A percentile compares a stretch with the other conserved stretches of the same genome.
Evolutionary conservation across 306 rosid genomes (phyloP).

Genomic region (Crataegus laevigata): DNA sequence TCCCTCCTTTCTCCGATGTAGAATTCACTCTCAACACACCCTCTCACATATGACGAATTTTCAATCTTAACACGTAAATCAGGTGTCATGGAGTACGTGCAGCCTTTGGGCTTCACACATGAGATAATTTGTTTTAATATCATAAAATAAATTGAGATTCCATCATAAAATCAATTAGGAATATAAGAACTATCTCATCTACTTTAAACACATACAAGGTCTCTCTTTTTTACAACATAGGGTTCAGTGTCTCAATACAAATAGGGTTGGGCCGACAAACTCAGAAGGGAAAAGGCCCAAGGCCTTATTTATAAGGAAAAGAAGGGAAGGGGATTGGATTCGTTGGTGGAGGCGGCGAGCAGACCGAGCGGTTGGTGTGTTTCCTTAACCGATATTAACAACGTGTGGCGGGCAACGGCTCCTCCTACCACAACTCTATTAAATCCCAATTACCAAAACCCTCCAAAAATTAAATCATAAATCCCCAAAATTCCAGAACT

Average conservation of each 20-base stretch:
- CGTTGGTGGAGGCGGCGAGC: background rate
- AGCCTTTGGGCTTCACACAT: no score
- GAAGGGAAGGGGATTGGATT: background rate
- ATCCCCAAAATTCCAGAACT: background rate
- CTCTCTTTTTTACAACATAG: no score
- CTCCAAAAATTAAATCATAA: background rate
- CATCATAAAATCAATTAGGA: no score
- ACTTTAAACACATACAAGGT: no score
- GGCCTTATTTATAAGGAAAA: background rate
- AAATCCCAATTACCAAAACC: background rate
- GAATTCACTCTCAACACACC: no score
- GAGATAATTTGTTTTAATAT: fast-evolving
- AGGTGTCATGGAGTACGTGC: no score
- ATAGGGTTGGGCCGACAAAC: background rate
- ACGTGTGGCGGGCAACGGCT: slow-evolving; percentile 27
- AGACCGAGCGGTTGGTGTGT: slow-evolving; percentile 20
- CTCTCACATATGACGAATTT: no score
- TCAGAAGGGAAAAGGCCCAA: background rate
- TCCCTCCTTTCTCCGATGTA: no score
- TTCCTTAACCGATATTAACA: slow-evolving; percentile 6
- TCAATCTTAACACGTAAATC: no score
- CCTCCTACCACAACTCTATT: background rate
- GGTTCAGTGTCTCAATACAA: no score
- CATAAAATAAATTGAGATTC: no score
- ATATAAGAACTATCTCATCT: no score